Evolutionary conservation across 768 basidiomycete species (phyloP).

Genomic region (Tubosaeta sp.): DNA sequence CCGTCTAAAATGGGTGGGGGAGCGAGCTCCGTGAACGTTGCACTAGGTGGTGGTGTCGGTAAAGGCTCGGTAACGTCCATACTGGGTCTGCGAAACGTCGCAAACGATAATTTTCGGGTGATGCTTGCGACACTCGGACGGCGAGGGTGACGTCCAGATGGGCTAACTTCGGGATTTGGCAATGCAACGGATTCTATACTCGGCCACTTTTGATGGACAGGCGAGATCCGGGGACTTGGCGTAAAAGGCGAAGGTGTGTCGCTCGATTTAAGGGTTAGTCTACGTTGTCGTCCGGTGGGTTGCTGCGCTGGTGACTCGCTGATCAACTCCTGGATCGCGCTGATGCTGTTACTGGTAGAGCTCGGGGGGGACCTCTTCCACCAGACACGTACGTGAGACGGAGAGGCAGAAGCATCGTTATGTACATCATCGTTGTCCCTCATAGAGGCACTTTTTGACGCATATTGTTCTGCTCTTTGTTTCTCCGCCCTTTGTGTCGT

Average conservation of each 20-base stretch:
- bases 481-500: constrained; percentile 22
- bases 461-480: constrained; percentile 14
- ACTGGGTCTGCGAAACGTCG: constrained; percentile 27
- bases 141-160: constrained; percentile 6
- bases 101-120: constrained; percentile 31
- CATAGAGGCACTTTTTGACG: not conserved
- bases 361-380: constrained; percentile 24
- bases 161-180: constrained; percentile 5
- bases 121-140: constrained; percentile 29
- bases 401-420: constrained; percentile 1
- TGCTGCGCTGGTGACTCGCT: constrained; percentile 2
- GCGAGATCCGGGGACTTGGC: constrained; percentile 19
- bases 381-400: constrained; percentile 26
- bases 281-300: constrained; percentile 3
- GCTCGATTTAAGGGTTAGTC: constrained; percentile 6
- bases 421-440: constrained; percentile 5
- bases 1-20: constrained; percentile 13
- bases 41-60: constrained; percentile 15
- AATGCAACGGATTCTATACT: constrained; percentile 18
- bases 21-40: constrained; percentile 13
- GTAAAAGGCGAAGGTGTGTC: constrained; percentile 17
- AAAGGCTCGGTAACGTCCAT: constrained; percentile 19
- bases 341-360: constrained; percentile 9
- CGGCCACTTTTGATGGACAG: constrained; percentile 17
- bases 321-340: constrained; percentile 10